A percentile compares a stretch with the other conserved stretches of the same genome.
phyloP scores from a whole-genome alignment of 768 basidiomycete genomes.

The Dictyophora rubrovolvata region DNA sequence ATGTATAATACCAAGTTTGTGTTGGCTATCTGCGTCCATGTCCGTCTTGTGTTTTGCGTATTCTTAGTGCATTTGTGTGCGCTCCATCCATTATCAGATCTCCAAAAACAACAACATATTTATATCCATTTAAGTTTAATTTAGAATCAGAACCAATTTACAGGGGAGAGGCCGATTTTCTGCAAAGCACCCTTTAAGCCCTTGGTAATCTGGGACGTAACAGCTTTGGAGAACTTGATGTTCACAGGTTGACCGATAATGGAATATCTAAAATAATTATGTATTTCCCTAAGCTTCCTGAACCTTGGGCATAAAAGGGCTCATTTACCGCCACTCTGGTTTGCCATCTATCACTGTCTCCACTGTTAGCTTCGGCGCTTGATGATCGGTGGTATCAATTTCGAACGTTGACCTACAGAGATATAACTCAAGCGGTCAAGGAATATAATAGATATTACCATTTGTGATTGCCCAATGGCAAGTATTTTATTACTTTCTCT shows the following conservation, averaged over 20 bases:
- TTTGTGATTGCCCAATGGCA: slow-evolving; percentile 57
- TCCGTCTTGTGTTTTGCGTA: no score
- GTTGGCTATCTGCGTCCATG: no score
- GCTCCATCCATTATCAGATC: no score
- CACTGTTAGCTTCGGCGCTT: slow-evolving; percentile 41
- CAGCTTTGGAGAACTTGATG: slow-evolving; percentile 29
- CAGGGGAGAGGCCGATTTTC: slow-evolving; percentile 11
- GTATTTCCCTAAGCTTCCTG: neutral
- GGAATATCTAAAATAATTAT: slow-evolving; percentile 28
- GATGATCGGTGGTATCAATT: slow-evolving; percentile 48
- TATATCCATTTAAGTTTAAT: no score
- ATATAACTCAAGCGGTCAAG: neutral
- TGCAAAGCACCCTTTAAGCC: slow-evolving; percentile 46
- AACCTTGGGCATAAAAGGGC: neutral
- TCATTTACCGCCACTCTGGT: slow-evolving; percentile 39
- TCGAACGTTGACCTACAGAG: slow-evolving; percentile 53
- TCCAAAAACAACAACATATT: no score
- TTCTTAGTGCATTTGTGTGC: no score
- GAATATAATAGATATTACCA: slow-evolving; percentile 31
- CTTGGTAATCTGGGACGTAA: slow-evolving; percentile 37
- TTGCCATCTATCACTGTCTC: slow-evolving; percentile 55
- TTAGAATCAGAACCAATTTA: slow-evolving; percentile 41
- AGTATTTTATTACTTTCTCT: slow-evolving; percentile 47
- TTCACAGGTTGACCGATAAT: slow-evolving; percentile 39
- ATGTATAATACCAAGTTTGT: neutral